Base-by-base conservation (phyloP, 495 filamentous ascomycete species). In the Aspergillus wentii region DNA sequence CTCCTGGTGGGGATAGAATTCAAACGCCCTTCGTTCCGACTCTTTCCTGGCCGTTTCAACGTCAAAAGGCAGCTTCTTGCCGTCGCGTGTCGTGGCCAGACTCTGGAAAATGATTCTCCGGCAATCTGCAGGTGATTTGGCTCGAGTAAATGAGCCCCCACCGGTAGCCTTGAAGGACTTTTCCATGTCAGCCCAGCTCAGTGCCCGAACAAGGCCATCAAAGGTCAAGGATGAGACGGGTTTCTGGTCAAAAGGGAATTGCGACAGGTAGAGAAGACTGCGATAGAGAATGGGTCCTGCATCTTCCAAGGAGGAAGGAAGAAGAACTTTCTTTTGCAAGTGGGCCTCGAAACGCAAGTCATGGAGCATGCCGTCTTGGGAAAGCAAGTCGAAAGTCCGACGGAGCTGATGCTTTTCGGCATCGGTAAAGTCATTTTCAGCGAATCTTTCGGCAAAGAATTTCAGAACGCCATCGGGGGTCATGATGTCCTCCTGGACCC, bases 71-170 rank as follows among this genome's bases (percentile, higher is more conserved):
- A 15, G 5, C 17, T 33, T 8, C 31, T 17, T 22, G 17, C 16
- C 31, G 17, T 22, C 14, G 19, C 31, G 14, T 15, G 31, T 16
- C 10, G 40, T 38, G 16, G 54, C 48, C 16, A 58, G 30, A 37
- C 51, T 56, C 26, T 58, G 54, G 28, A 58, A 58, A 9, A 58
- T 14, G 4, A 52, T 30, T 5, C 54, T 40, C 23, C 42, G 36
- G 5, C 47, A 40, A 28, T 55, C 54, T 3, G 33, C 41, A n/a
- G 32, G 20, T 5, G 41, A 55, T 17, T 48, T 51, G 25, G 27
- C 25, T 4, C 54, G 48, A 14, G 48, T 43, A 16, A 40, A 13
- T 14, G 40, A 23, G 26, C 42, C 33, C 26, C 52, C 40, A 16
- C 47, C 51, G 7, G 51, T 8, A 32, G 55, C 38, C 13, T 30